Evolutionary conservation across 1,284 basidiomycete species (phyloP).

Genomic region (Sphaerobolus stellatus): DNA sequence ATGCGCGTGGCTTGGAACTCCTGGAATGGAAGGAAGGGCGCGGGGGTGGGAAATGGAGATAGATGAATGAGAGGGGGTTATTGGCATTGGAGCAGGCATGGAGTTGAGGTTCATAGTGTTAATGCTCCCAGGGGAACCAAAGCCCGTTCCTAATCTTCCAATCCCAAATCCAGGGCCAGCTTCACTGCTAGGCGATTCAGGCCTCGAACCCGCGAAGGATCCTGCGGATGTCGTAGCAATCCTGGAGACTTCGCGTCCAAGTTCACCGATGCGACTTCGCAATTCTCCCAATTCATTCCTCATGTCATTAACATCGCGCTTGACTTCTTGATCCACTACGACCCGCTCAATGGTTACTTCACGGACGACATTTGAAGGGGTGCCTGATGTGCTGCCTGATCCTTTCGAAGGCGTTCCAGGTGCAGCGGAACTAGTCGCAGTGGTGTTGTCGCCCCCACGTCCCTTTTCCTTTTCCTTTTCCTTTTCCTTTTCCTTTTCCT

Average conservation of each 20-base stretch:
- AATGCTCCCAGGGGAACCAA: not conserved
- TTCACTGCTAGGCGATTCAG: slow-evolving; percentile 26
- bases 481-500: slow-evolving; percentile 37
- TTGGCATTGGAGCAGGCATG: not conserved
- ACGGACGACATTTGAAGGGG: slow-evolving; percentile 9
- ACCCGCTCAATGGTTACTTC: slow-evolving; percentile 16
- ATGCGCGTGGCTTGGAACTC: not conserved
- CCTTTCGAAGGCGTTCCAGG: slow-evolving; percentile 8
- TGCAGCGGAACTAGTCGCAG: too few species aligned
- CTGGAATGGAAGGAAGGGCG: slow-evolving; percentile 1
- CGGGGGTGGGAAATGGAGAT: not conserved
- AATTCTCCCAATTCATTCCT: slow-evolving; percentile 68
- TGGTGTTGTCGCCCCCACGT: too few species aligned
- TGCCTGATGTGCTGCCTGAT: not conserved
- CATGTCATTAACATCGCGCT: slow-evolving; percentile 49
- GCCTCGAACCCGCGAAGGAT: too few species aligned
- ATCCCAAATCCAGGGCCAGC: slow-evolving; percentile 13
- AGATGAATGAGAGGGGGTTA: not conserved
- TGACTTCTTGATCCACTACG: slow-evolving; percentile 25
- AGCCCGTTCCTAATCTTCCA: slow-evolving; percentile 5
- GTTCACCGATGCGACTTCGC: slow-evolving; percentile 65
- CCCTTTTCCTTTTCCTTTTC: too few species aligned
- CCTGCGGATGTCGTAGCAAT: slow-evolving; percentile 47
- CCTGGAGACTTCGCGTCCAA: slow-evolving; percentile 75
- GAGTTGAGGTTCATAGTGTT: not conserved